A percentile compares a stretch with the other conserved stretches of the same genome.
phyloP scores from a whole-genome alignment of 2,329 filamentous ascomycete species.

The Didymosphaeria variabile region DNA sequence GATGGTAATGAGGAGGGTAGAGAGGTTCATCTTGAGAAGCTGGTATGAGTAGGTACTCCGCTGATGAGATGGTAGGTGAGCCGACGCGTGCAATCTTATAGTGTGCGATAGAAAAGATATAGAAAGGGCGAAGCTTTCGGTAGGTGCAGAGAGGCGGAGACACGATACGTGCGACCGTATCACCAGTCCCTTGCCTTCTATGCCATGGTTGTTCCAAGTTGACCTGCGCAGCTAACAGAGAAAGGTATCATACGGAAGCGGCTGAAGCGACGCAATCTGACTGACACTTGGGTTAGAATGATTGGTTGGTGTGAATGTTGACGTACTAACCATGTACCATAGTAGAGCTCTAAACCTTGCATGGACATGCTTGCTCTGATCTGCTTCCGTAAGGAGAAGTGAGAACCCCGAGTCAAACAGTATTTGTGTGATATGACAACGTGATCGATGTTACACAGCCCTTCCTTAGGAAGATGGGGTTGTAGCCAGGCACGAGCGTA shows the following conservation, averaged over 20 bases:
- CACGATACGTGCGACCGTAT: not conserved
- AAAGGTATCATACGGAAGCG: not conserved
- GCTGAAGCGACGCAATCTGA: not conserved
- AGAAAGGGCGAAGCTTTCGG: too few relatives aligned
- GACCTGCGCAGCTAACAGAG: not conserved
- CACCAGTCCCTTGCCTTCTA: not conserved
- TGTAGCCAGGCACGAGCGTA: not conserved
- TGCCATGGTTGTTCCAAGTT: not conserved
- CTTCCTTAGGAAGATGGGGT: not conserved
- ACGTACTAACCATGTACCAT: not conserved
- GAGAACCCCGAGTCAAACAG: not conserved
- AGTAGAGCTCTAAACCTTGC: not conserved
- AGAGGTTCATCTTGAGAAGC: not conserved
- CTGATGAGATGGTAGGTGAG: too few relatives aligned
- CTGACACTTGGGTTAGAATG: not conserved
- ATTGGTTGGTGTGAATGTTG: not conserved
- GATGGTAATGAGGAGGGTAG: not conserved
- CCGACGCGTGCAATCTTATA: too few relatives aligned
- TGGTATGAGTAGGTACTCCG: not conserved
- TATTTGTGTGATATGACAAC: not conserved
- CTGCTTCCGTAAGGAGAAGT: not conserved
- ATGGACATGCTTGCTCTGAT: not conserved
- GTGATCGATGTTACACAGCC: not conserved
- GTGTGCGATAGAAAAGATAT: too few relatives aligned
- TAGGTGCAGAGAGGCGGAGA: too few relatives aligned